Evolutionary conservation across 306 rosid genomes (phyloP).

Genomic region (Pyrus pyrifolia): DNA sequence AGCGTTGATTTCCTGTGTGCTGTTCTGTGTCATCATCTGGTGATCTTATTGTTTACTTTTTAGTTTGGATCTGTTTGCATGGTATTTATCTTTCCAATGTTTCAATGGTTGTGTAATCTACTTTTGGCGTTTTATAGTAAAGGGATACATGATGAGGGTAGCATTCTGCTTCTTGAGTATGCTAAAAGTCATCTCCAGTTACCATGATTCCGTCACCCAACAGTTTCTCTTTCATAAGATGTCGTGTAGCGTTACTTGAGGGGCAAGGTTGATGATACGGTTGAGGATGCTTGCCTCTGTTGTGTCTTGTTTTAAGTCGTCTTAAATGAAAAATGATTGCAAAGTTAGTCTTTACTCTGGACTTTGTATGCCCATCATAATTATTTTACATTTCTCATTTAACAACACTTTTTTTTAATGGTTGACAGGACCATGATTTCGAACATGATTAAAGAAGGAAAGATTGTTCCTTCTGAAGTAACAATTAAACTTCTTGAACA

Average conservation of each 20-base stretch:
- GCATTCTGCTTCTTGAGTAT: not conserved
- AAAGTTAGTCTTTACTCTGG: not conserved
- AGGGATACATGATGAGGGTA: not conserved
- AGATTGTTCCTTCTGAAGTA: conserved; percentile 93
- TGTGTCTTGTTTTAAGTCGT: not conserved
- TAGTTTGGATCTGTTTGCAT: not conserved
- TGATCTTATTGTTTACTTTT: not conserved
- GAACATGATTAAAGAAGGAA: conserved; percentile 90
- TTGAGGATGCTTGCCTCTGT: not conserved
- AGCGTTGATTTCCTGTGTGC: not conserved
- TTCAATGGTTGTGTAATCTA: not conserved
- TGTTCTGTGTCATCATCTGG: not conserved
- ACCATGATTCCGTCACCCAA: not conserved
- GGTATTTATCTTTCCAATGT: not conserved
- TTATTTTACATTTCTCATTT: conserved; percentile 5
- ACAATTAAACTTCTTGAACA: conserved; percentile 83
- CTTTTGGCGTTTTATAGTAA: not conserved
- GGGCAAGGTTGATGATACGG: not conserved
- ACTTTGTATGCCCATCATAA: not conserved
- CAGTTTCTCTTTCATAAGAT: not conserved
- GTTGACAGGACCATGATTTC: conserved; percentile 83
- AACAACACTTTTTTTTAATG: conserved; percentile 14
- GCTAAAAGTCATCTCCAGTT: not conserved
- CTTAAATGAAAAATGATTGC: not conserved
- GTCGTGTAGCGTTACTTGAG: not conserved